Base-by-base conservation (phyloP, 2,329 filamentous ascomycete genomes). In the Colletotrichum cordylinicola region DNA sequence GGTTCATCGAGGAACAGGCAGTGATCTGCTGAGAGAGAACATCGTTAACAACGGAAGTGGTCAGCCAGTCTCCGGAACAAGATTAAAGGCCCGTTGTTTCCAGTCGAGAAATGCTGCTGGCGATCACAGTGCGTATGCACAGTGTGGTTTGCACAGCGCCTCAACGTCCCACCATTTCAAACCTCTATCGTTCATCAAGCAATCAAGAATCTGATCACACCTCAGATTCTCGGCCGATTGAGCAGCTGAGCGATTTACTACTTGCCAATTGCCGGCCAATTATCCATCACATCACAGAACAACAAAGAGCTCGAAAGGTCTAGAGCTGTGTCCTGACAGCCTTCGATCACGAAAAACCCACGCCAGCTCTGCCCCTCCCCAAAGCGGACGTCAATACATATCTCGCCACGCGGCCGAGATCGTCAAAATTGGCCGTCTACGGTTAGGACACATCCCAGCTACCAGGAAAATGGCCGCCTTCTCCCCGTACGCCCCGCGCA, bases 401-500 rank as follows among this genome's bases (percentile, higher is more conserved):
- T 61, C 1, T 61, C 31, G 29, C 31, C 58, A 61, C 58, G 58
- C 35, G 58, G 58, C 31, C 29, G 18, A 12, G 29, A 21, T 61
- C 58, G n/a, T 35, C 58, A 13, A 35, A 35, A 61, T 27, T n/a
- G 21, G 8, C 65, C 65, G n/a, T 24, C n/a, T 67, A 58, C 48
- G 65, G 65, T 33, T 67, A 67, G 65, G 60, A 31, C 8, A 24
- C 29, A 39, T n/a, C 37, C 37, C 65, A 24, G 39, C 65, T 56
- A 56, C 43, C 12, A 62, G 24, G 12, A 39, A 56, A 58, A 76
- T 77, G 75, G 35, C 62, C 16, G 70, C 37, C 70, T 77, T 37
- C 31, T 67, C 69, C 16, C 75, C 75, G 33, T 79, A 78, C 76
- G 67, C 67, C 21, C 76, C 60, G 18, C 70, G 72, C 27, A 61